Evolutionary conservation across 768 basidiomycete genomes (phyloP).

Genomic region (Tulasnella sp.): DNA sequence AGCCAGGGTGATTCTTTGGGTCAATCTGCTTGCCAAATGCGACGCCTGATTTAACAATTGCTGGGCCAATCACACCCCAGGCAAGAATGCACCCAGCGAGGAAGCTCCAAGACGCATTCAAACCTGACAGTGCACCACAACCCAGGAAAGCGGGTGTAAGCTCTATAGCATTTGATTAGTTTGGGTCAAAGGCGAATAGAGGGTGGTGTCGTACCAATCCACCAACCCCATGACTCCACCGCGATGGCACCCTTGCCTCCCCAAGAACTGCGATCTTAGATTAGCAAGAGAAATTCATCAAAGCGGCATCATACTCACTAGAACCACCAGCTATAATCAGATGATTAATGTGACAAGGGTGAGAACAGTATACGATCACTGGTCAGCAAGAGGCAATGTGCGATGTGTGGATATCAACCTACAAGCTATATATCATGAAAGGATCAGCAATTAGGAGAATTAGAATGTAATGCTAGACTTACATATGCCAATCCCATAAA

Average conservation of each 20-base stretch:
- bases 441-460: too few relatives aligned
- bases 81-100: conserved; percentile 7
- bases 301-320: too few relatives aligned
- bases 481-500: conserved; percentile 22
- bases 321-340: conserved; percentile 15
- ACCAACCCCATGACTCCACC: conserved; percentile 13
- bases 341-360: too few relatives aligned
- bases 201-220: conserved; percentile 3
- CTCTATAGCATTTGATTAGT: background rate
- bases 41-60: conserved; percentile 4
- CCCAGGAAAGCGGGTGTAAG: conserved; percentile 9
- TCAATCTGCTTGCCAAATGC: conserved; percentile 7
- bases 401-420: too few relatives aligned
- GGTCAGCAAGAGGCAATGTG: too few relatives aligned
- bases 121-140: conserved; percentile 10
- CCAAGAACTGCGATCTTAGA: too few relatives aligned
- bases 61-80: conserved; percentile 11
- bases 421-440: too few relatives aligned
- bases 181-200: background rate
- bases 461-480: too few relatives aligned
- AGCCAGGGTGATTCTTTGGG: conserved; percentile 1
- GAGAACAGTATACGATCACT: too few relatives aligned
- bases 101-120: conserved; percentile 14
- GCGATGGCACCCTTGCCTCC: background rate
- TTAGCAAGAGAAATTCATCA: too few relatives aligned